Evolutionary conservation across 2,329 filamentous ascomycete genomes (phyloP), one percentile per base, ranked within the genome.

Genomic region (Neoscytalidium dimidiatum): DNA sequence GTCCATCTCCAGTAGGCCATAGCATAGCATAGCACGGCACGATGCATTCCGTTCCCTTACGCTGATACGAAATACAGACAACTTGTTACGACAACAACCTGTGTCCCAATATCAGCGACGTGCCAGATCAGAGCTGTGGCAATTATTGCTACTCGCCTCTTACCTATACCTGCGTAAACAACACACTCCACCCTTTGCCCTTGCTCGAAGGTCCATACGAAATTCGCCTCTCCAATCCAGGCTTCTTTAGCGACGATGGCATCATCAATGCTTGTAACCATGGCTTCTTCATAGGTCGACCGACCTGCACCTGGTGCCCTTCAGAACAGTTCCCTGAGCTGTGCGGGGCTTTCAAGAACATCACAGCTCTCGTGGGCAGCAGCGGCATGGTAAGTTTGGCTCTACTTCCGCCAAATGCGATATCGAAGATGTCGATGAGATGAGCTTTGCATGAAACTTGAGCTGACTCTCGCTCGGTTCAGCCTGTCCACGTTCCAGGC

Each of bases 111-210:
- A 21, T 62, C 8, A 64, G 73, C 62, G 75, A 72, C 19, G 56
- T 68, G 33, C 68, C 72, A 17, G 74, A 74, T 0, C 64, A 75
- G 35, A 66, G 67, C 63, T 79, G 77, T 49, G 77, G 76, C n/a
- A 61, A 53, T 1, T 75, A 73, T 44, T 78, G 77, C 69, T 78
- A 78, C 61, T 65, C 57, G 9, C 9, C 28, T 8, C 17, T 46
- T 17, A 29, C 19, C 46, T 53, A 65, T 41, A 31, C 4, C 2
- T 64, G 62, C 52, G 38, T 58, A 3, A 46, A 17, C 35, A 23
- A 21, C n/a, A 49, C 28, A 3, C 21, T 60, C 17, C 26, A 4
- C 14, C 19, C 44, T 35, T 46, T 62, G 8, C 26, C 56, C 2
- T 7, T n/a, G 14, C 4, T 19, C n/a, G 33, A 52, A 4, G 31